Conservation (phyloP, 352 stramenopile species). For the Globisporangium cederbergense region DNA sequence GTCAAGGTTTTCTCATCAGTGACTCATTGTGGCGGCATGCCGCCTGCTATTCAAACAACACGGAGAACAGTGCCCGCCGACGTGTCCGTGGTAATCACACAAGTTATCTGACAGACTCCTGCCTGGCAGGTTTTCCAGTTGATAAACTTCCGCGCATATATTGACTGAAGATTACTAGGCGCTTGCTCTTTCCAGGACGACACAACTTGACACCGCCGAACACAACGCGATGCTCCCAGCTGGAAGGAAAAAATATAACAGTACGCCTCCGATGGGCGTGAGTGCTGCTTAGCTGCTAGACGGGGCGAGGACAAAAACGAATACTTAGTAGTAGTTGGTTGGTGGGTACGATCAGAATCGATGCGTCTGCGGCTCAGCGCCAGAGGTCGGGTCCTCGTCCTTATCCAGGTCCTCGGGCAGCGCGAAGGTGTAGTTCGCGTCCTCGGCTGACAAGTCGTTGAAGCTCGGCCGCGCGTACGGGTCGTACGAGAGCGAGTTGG, state of each 20-base stretch:
- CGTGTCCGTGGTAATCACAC: no score
- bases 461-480: slow-evolving; percentile 39
- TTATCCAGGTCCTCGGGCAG: slow-evolving; percentile 23
- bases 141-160: not conserved
- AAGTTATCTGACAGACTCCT: no score
- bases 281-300: not conserved
- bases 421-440: slow-evolving; percentile 37
- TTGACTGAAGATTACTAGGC: not conserved
- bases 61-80: no score
- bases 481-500: slow-evolving; percentile 53
- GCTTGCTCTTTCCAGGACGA: not conserved
- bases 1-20: no score
- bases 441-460: slow-evolving; percentile 24
- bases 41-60: no score
- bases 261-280: not conserved
- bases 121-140: no score
- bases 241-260: not conserved
- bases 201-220: not conserved
- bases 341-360: slow-evolving; percentile 7
- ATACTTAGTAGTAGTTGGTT: slow-evolving; percentile 5
- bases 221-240: not conserved
- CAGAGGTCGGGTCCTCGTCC: not conserved
- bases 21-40: no score
- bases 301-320: not conserved
- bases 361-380: slow-evolving; percentile 2